A percentile compares a stretch with the other conserved stretches of the same genome.
These are phyloP conservation scores for Russula abietina DNA, from an alignment of 768 basidiomycete genomes.

Conservation along the genomic window DNA sequence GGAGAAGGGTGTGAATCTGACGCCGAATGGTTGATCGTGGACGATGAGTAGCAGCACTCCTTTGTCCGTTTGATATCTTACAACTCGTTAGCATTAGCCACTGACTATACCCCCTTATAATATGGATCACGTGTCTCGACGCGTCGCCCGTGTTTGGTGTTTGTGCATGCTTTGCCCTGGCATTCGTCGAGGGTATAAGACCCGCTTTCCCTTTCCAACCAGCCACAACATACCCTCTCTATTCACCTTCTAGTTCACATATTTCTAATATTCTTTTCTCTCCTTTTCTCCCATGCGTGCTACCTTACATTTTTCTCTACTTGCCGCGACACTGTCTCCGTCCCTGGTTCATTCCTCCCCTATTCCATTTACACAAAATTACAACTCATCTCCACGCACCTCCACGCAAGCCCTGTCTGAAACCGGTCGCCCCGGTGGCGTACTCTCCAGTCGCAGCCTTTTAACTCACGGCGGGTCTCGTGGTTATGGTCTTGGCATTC, in stretches of 20 bases:
- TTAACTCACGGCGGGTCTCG: slow-evolving; percentile 12
- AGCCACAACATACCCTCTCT: background rate
- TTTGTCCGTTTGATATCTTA: slow-evolving; percentile 19
- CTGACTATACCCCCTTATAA: slow-evolving; percentile 15
- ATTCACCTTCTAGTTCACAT: background rate
- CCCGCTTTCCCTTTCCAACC: slow-evolving; percentile 5
- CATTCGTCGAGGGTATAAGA: slow-evolving; percentile 17
- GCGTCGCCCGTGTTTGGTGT: slow-evolving; percentile 23
- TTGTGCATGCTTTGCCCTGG: slow-evolving; percentile 19
- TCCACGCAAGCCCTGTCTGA: slow-evolving; percentile 13
- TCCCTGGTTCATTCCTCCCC: slow-evolving; percentile 24
- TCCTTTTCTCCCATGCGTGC: slow-evolving; percentile 19
- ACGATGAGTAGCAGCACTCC: slow-evolving; percentile 31
- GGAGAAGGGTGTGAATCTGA: slow-evolving; percentile 70
- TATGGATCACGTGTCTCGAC: slow-evolving; percentile 20
- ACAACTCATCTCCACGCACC: slow-evolving; percentile 17
- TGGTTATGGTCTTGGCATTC: slow-evolving; percentile 20
- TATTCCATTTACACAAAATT: slow-evolving; percentile 18
- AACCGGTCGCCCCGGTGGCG: slow-evolving; percentile 20
- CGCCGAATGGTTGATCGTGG: slow-evolving; percentile 86
- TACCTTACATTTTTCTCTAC: slow-evolving; percentile 24
- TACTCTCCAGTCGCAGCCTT: slow-evolving; percentile 7
- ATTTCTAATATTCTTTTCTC: slow-evolving; percentile 14
- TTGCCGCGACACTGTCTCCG: slow-evolving; percentile 25
- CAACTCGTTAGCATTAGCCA: background rate